Percentiles rank a stretch among this genome's conserved stretches.
Conservation (phyloP, 768 basidiomycete species). For the Suillus ampliporus region DNA sequence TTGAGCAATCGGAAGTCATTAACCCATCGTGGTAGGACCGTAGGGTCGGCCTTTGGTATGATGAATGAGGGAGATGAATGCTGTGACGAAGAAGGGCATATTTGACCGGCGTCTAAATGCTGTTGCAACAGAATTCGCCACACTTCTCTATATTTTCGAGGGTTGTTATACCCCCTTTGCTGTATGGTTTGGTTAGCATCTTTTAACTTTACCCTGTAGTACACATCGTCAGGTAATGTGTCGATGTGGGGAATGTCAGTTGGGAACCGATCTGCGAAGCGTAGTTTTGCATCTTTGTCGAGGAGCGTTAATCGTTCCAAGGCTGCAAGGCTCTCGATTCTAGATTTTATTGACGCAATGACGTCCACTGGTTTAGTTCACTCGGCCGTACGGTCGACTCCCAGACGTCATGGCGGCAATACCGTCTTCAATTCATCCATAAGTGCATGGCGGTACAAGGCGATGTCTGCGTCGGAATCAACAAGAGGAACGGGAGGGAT, state of each 20-base stretch:
- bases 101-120: too few species aligned
- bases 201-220: slow-evolving; percentile 31
- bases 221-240: slow-evolving; percentile 26
- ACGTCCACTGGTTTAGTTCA: too few species aligned
- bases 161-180: slow-evolving; percentile 36
- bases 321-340: too few species aligned
- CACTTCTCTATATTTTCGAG: slow-evolving; percentile 36
- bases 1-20: slow-evolving; percentile 38
- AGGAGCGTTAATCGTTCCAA: too few species aligned
- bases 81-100: too few species aligned
- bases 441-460: too few species aligned
- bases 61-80: slow-evolving; percentile 48
- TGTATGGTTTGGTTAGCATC: slow-evolving; percentile 33
- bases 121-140: slow-evolving; percentile 42
- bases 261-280: slow-evolving; percentile 31
- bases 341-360: too few species aligned
- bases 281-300: too few species aligned
- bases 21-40: slow-evolving; percentile 27
- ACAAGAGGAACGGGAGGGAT: too few species aligned
- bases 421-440: neutral
- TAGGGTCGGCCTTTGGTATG: slow-evolving; percentile 39
- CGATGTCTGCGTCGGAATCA: too few species aligned
- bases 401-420: too few species aligned
- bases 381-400: too few species aligned
- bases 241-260: slow-evolving; percentile 30